Evolutionary conservation across 1,139 yeast species (phyloP).

Genomic region (Taphrina pruni): DNA sequence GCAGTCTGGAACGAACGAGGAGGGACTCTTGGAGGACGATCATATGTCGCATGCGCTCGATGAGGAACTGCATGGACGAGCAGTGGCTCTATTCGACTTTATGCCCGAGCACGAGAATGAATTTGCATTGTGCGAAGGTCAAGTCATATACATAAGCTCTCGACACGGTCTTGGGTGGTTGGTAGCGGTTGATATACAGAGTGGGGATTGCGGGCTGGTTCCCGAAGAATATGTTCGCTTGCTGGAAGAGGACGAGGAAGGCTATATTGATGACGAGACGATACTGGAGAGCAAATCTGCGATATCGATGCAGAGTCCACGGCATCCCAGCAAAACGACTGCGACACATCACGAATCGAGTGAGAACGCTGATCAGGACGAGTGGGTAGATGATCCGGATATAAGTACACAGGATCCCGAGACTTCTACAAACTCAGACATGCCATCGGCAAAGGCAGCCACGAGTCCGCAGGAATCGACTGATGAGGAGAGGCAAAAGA

Average conservation of each 20-base stretch:
- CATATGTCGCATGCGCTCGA: slow-evolving; percentile 27
- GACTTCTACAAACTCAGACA: neutral
- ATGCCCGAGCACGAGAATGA: slow-evolving; percentile 94
- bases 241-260: slow-evolving; percentile 46
- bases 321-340: neutral
- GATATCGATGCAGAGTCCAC: neutral
- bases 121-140: slow-evolving; percentile 77
- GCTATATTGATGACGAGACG: slow-evolving; percentile 8
- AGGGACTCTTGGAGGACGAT: slow-evolving; percentile 22
- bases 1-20: slow-evolving; percentile 10
- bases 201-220: slow-evolving; percentile 80
- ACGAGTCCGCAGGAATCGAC: slow-evolving; percentile 2
- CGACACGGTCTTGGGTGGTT: slow-evolving; percentile 99
- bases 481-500: slow-evolving; percentile 18
- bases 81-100: slow-evolving; percentile 87
- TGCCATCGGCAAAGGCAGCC: neutral
- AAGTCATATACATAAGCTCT: slow-evolving; percentile 80
- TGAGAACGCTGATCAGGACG: slow-evolving; percentile 4
- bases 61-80: slow-evolving; percentile 63
- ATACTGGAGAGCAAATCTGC: neutral
- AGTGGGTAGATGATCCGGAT: slow-evolving; percentile 25
- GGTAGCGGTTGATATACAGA: slow-evolving; percentile 81
- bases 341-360: neutral
- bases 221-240: slow-evolving; percentile 92
- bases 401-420: neutral